Evolutionary conservation across 2,329 filamentous ascomycete genomes (phyloP), one percentile per base, ranked within the genome.

Genomic region (Monilinia fructicola): DNA sequence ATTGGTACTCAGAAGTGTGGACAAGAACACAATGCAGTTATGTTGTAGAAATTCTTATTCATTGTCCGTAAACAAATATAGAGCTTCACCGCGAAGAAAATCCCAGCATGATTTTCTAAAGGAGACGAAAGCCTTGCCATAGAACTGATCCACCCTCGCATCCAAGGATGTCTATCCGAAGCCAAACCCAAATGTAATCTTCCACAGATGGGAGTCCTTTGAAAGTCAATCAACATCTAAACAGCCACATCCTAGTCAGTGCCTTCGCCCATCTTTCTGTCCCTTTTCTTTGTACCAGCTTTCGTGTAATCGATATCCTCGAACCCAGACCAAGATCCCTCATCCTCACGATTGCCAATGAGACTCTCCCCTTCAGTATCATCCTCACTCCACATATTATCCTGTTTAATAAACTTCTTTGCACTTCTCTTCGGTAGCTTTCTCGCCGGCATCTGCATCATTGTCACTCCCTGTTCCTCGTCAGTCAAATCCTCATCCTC

Each of bases 371-470:
- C 18, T 35, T 40, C 59, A 1, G 9, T 60, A 16, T 42, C 35
- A 42, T 42, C 11, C 11, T 18, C 58, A 40, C 16, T 54, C 23
- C 18, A 18, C 6, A 4, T 54, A 5, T 54, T 16, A 3, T 4
- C 35, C 0, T 3, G 18, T 42, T 42, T 31, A 28, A n/a, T 16
- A n/a, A 14, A 7, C 6, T 28, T 42, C 26, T 10, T 62, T 11
- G 59, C 16, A 28, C 21, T 42, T 9, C 6, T n/a, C 12, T 42
- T 63, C 11, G 23, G 35, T 3, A 54, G 18, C 11, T 26, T 63
- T 21, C 48, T 63, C 38, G 35, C 48, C 31, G 60, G 60, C 31
- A 54, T 54, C 18, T 54, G 21, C 31, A 61, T 31, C 48, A 53
- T 54, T 18, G 18, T 53, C 4, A 23, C 21, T 16, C 5, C 42